Percentiles rank a stretch among this genome's conserved stretches.
Conservation (phyloP, 176 grass and related monocot species). For the Bolboschoenus planiculmis region DNA sequence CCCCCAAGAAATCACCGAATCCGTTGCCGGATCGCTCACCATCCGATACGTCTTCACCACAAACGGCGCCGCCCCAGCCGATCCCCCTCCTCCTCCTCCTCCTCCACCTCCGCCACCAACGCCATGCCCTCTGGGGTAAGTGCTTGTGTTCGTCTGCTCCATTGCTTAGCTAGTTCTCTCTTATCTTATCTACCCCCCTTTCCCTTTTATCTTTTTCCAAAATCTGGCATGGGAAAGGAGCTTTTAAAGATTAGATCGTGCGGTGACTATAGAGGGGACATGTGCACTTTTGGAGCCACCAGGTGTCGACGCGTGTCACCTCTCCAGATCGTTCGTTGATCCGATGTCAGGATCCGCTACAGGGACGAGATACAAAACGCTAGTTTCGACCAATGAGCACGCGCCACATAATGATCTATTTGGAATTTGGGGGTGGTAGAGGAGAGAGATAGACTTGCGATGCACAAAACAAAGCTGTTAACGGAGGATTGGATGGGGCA, state of each 20-base stretch:
- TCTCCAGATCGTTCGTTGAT: not conserved
- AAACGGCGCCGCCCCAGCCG: slow-evolving; percentile 44
- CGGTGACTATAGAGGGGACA: not conserved
- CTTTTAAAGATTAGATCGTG: not conserved
- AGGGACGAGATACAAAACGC: not conserved
- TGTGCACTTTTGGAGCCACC: not conserved
- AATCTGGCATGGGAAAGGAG: not conserved
- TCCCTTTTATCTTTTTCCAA: not conserved
- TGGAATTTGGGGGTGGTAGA: not conserved
- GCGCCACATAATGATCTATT: not conserved
- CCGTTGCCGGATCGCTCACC: slow-evolving; percentile 57
- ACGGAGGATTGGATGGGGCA: not conserved
- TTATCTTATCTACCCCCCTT: not conserved
- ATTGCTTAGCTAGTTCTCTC: not conserved
- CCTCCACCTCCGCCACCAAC: too few species aligned
- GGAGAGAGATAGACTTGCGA: not conserved
- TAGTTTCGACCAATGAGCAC: not conserved
- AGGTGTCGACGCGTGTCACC: not conserved
- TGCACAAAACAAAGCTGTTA: not conserved
- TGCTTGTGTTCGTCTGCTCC: not conserved
- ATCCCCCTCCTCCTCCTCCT: not conserved
- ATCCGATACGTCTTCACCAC: slow-evolving; percentile 78
- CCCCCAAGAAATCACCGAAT: slow-evolving; percentile 59
- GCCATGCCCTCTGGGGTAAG: not conserved
- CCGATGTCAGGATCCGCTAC: not conserved